These are phyloP conservation scores for Fusarium sp. DNA, from an alignment of 2,329 filamentous ascomycete species.

Conservation along the genomic window DNA sequence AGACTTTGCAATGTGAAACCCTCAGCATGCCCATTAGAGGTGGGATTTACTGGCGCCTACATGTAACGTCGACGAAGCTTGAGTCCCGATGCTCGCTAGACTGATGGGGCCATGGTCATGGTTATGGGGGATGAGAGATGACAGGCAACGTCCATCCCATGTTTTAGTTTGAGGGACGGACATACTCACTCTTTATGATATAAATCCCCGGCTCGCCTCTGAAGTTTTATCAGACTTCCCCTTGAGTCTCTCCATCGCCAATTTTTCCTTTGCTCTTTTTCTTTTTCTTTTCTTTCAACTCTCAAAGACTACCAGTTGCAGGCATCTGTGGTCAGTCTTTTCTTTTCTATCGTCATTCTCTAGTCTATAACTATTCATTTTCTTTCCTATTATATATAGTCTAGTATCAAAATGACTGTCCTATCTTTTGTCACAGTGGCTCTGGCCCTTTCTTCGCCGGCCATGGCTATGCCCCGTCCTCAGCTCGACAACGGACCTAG, in stretches of 20 bases:
- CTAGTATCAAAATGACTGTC: slow-evolving; percentile 41
- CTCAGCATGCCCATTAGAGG: slow-evolving; percentile 31
- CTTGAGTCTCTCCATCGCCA: slow-evolving; percentile 39
- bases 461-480: slow-evolving; percentile 34
- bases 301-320: slow-evolving; percentile 43
- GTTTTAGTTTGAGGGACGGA: neutral
- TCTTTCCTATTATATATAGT: slow-evolving; percentile 9
- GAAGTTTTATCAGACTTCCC: neutral
- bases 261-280: slow-evolving; percentile 36
- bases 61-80: slow-evolving; percentile 22
- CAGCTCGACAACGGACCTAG: slow-evolving; percentile 21
- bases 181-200: slow-evolving; percentile 14
- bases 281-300: slow-evolving; percentile 42
- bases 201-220: slow-evolving; percentile 30
- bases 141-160: slow-evolving; percentile 18
- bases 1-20: slow-evolving; percentile 39
- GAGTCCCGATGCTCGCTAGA: neutral
- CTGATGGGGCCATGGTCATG: neutral
- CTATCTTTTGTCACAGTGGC: slow-evolving; percentile 43
- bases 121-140: slow-evolving; percentile 15
- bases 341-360: slow-evolving; percentile 29
- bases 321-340: slow-evolving; percentile 45
- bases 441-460: slow-evolving; percentile 42
- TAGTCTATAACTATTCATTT: slow-evolving; percentile 10
- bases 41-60: slow-evolving; percentile 32